These are phyloP conservation scores for Glonium stellatum DNA, from an alignment of 495 filamentous ascomycete species.

Conservation along the genomic window DNA sequence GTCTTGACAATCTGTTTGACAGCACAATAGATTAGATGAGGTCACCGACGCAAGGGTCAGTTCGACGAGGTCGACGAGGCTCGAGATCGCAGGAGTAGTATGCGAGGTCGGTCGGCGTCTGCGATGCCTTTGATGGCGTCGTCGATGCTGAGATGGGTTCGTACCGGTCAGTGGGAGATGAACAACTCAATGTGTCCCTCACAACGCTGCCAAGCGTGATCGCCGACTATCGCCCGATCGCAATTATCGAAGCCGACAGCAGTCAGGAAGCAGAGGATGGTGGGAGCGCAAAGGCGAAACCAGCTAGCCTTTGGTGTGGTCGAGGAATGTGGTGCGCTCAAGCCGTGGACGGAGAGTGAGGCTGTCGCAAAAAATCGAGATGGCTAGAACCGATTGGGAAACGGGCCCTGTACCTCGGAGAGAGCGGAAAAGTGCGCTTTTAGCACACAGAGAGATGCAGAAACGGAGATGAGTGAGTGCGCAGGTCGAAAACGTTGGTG, in stretches of 20 bases:
- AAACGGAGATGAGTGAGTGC: neutral
- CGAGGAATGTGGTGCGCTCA: constrained; percentile 1
- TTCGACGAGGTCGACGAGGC: neutral
- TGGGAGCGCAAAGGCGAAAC: constrained; percentile 20
- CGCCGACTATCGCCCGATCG: constrained; percentile 9
- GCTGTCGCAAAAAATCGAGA: neutral
- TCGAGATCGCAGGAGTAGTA: constrained; percentile 9
- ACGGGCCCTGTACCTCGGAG: neutral
- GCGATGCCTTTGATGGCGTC: constrained; percentile 3
- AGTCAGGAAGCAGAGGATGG: constrained; percentile 2
- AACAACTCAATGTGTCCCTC: constrained; percentile 99
- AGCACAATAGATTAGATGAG: constrained; percentile 1
- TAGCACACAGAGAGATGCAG: neutral
- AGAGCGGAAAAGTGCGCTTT: neutral
- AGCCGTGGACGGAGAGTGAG: neutral
- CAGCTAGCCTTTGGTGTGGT: constrained; percentile 25
- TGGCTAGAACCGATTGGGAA: constrained; percentile 3
- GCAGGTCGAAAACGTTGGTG: constrained; percentile 5
- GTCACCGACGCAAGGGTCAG: neutral
- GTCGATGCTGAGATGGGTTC: constrained; percentile 30
- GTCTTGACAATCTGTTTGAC: constrained; percentile 1
- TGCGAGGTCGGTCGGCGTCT: constrained; percentile 8
- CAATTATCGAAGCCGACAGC: constrained; percentile 12
- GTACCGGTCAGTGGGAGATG: constrained; percentile 82
- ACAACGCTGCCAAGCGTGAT: constrained; percentile 26